Conservation (phyloP, 2,329 filamentous ascomycete species). For the Periconia digitata region DNA sequence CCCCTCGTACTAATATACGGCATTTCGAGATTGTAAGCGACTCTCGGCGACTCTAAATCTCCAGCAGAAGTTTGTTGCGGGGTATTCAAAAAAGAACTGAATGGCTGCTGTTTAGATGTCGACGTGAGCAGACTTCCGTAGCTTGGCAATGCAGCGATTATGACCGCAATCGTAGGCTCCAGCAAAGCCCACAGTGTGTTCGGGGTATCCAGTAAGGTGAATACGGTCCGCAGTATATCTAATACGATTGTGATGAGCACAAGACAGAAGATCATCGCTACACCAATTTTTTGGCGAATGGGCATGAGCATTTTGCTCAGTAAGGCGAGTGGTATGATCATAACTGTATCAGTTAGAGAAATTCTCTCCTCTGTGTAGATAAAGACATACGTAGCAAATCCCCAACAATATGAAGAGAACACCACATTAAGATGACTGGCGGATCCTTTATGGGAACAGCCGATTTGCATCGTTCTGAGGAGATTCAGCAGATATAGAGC, state of each 20-base stretch:
- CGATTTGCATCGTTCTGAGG: neutral
- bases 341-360: neutral
- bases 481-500: too few relatives aligned
- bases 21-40: too few relatives aligned
- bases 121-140: constrained; percentile 7
- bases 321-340: constrained; percentile 3
- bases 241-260: constrained; percentile 9
- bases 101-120: neutral
- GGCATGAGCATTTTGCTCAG: constrained; percentile 7
- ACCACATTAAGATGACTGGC: constrained; percentile 4
- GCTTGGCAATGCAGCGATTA: constrained; percentile 13
- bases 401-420: constrained; percentile 1
- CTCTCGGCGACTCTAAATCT: too few relatives aligned
- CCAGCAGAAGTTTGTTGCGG: too few relatives aligned
- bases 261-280: constrained; percentile 9
- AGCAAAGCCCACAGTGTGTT: constrained; percentile 11
- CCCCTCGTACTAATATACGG: too few relatives aligned
- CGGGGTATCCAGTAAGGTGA: neutral
- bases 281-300: constrained; percentile 3
- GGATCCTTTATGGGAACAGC: neutral
- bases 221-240: constrained; percentile 10
- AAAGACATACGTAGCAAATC: constrained; percentile 5
- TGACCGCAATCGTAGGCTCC: constrained; percentile 11
- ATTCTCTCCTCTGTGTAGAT: neutral
- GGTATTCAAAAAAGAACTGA: neutral